phyloP scores from a whole-genome alignment of 2,329 filamentous ascomycete species.

The Fusarium sp. region DNA sequence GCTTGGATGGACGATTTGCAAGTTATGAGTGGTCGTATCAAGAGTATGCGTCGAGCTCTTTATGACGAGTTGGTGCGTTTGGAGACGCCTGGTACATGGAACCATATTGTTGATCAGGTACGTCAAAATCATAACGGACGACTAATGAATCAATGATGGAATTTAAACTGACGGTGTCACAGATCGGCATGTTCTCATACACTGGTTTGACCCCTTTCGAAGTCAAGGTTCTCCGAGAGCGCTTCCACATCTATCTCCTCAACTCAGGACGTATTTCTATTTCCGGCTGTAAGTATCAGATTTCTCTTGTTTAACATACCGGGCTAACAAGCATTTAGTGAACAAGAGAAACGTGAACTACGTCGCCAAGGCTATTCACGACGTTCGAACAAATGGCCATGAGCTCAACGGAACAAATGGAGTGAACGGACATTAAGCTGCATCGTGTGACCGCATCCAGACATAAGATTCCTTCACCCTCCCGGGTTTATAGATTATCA shows the following conservation, averaged over 20 bases:
- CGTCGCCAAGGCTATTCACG: conserved; percentile 88
- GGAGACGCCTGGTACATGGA: conserved; percentile 89
- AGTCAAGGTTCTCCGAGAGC: conserved; percentile 74
- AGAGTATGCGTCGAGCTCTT: conserved; percentile 84
- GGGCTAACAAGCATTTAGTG: conserved; percentile 69
- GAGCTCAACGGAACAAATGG: conserved; percentile 20
- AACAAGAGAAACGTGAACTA: conserved; percentile 80
- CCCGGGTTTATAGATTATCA: conserved; percentile 4
- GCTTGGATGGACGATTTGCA: conserved; percentile 93
- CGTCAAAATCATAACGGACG: accelerated
- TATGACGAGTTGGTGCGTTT: conserved; percentile 84
- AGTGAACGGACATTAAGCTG: conserved; percentile 12
- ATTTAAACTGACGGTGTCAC: neutral
- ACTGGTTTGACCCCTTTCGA: conserved; percentile 81
- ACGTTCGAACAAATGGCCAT: conserved; percentile 60
- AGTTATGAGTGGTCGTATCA: conserved; percentile 95
- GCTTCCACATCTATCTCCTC: conserved; percentile 80
- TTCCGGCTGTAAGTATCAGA: conserved; percentile 51
- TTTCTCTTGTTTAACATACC: too few species aligned
- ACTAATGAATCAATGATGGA: accelerated
- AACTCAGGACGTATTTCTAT: conserved; percentile 40
- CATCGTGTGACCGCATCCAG: neutral
- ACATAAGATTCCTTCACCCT: conserved; percentile 6
- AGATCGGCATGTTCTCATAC: conserved; percentile 99
- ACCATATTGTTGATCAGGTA: conserved; percentile 86